Conservation (phyloP, 805 yeast species). For the Candida sonorensis region DNA sequence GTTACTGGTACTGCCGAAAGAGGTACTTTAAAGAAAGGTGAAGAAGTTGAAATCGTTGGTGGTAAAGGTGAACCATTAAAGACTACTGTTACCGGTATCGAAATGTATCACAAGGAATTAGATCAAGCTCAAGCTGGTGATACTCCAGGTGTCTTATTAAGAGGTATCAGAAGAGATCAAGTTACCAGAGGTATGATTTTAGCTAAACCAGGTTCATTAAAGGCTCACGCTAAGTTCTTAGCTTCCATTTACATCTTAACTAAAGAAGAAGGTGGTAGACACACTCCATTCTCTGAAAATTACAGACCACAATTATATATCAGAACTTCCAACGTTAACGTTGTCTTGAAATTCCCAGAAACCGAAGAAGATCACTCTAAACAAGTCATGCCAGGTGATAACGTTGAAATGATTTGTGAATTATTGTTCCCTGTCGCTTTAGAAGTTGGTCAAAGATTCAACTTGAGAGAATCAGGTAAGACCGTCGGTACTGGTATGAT, state of each 20-base stretch:
- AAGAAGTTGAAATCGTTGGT: conserved; percentile 96
- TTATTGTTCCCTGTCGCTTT: conserved; percentile 87
- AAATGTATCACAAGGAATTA: conserved; percentile 98
- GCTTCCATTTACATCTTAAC: conserved; percentile 89
- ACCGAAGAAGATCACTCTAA: conserved; percentile 71
- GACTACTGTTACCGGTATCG: conserved; percentile 96
- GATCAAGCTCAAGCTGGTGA: conserved; percentile 99
- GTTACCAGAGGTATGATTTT: conserved; percentile 96
- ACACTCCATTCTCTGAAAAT: conserved; percentile 93
- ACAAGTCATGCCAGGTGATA: conserved; percentile 97
- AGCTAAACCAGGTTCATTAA: conserved; percentile 86
- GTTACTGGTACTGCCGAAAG: conserved; percentile 99
- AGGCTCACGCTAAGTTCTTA: conserved; percentile 89
- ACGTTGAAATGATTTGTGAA: conserved; percentile 91
- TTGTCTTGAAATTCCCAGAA: conserved; percentile 82
- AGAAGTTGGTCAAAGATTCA: conserved; percentile 97
- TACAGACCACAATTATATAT: conserved; percentile 97
- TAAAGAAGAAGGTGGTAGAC: conserved; percentile 99
- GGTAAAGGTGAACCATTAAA: conserved; percentile 78
- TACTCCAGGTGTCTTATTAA: conserved; percentile 93
- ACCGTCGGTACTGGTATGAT: conserved; percentile 98
- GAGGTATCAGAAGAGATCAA: conserved; percentile 98
- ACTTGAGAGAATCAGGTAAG: conserved; percentile 98
- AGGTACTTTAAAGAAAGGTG: conserved; percentile 96
- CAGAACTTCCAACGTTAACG: conserved; percentile 95